Percentiles rank a stretch among this genome's conserved stretches.
These are phyloP conservation scores for Fusarium duplospermum DNA, from an alignment of 2,329 filamentous ascomycete species.

Conservation along the genomic window DNA sequence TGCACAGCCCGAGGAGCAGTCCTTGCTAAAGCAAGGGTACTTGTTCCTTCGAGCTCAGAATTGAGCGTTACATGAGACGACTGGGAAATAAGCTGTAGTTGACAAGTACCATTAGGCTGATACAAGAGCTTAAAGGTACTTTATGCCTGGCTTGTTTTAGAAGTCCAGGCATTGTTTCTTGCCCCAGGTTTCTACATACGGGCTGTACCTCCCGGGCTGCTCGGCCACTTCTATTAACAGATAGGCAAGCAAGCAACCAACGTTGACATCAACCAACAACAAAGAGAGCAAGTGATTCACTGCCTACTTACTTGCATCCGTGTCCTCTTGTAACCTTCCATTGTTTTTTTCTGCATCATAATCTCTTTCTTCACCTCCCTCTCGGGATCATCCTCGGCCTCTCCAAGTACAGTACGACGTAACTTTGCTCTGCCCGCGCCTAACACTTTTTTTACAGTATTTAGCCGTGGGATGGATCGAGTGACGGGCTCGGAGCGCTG, in stretches of 20 bases:
- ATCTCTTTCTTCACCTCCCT: not conserved
- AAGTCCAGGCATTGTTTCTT: slow-evolving; percentile 31
- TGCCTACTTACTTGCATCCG: slow-evolving; percentile 7
- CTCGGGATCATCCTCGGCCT: slow-evolving; percentile 32
- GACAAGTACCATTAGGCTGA: slow-evolving; percentile 19
- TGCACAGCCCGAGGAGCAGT: slow-evolving; percentile 13
- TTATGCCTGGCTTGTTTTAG: slow-evolving; percentile 25
- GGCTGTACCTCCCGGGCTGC: slow-evolving; percentile 15
- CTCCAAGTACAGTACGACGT: slow-evolving; percentile 4
- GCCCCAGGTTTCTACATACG: slow-evolving; percentile 25
- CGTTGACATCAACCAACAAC: slow-evolving; percentile 8
- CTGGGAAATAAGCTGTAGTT: slow-evolving; percentile 10
- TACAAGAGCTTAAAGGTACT: slow-evolving; percentile 21
- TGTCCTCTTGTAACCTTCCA: not conserved
- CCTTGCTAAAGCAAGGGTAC: not conserved
- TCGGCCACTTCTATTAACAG: slow-evolving; percentile 14
- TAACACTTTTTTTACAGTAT: slow-evolving; percentile 12
- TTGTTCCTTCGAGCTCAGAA: not conserved
- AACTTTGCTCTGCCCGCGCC: slow-evolving; percentile 21
- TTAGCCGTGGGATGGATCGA: slow-evolving; percentile 41
- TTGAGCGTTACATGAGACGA: slow-evolving; percentile 8
- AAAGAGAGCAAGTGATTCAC: slow-evolving; percentile 14
- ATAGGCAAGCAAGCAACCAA: slow-evolving; percentile 6
- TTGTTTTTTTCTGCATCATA: slow-evolving; percentile 8
- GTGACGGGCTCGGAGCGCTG: slow-evolving; percentile 54